Base-by-base conservation (phyloP, 768 basidiomycete species). In the Pleurotus eryngii region DNA sequence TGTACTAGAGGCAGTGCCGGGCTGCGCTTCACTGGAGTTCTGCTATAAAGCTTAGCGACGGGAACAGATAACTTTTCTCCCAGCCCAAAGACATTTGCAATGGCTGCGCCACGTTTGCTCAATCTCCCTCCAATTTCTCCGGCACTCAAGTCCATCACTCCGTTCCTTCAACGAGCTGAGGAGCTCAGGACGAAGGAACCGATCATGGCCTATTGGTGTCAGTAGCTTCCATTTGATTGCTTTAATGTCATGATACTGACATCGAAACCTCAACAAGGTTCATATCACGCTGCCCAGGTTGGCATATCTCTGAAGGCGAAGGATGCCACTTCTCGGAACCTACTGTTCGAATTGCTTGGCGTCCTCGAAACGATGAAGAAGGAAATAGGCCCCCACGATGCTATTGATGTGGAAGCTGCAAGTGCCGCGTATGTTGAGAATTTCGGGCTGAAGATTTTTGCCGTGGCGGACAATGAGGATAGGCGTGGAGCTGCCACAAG, bases 141-240 rank as follows among this genome's bases (percentile, higher is more conserved):
- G 39, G 77, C 80, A 47, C 84, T 92, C 68, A 90, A 86, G 65
- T 60, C 83, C 22, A 81, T 94, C 56, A 67, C 84, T 4, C 90
- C 94, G 1, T 96, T 83, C 71, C 78, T 98, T 17, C 93, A 95
- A 65, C 85, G 97, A 49, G 92, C 97, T 0, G 85, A 92, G 57
- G 97, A 99, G 69, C 79, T 98, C 64, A 84, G 81, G 51, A 74
- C 74, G 12, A 84, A 89, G 60, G 95, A 99, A 57, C 91, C 92
- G 4, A 77, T 95, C 53, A 84, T 98, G 66, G 82, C 92, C 4
- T 98, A 98, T 68, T 99, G 96, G 95, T 95, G 96, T 96, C 72
- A 62, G 91, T 77, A 11, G 22, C 38, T 45, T 50, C 5, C 47
- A 38, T 57, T 27, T 30, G 27, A 57, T 17, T 45, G 27, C 46